These are phyloP conservation scores for Cyberlindnera mycetangii DNA, from an alignment of 805 yeast genomes.

Conservation along the genomic window DNA sequence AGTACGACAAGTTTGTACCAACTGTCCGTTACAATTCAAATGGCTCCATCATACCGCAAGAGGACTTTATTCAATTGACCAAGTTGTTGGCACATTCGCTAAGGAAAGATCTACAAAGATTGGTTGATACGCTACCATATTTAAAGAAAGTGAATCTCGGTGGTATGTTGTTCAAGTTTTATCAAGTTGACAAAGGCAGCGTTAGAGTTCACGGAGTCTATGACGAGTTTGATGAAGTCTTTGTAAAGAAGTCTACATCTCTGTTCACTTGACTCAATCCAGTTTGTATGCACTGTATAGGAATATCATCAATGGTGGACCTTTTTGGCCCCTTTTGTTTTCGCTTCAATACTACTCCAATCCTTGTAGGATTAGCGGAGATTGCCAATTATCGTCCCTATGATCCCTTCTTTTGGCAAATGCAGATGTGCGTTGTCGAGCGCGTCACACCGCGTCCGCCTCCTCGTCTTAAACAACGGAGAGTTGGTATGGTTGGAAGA, in stretches of 20 bases:
- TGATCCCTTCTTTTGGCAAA: too few relatives aligned
- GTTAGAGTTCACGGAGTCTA: conserved; percentile 22
- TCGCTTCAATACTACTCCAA: too few relatives aligned
- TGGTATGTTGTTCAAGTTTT: conserved; percentile 25
- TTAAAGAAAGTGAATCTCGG: conserved; percentile 28
- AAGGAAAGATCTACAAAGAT: conserved; percentile 18
- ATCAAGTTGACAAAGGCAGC: background rate
- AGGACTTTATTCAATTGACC: conserved; percentile 20
- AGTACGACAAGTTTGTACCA: conserved; percentile 23
- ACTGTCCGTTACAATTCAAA: conserved; percentile 15
- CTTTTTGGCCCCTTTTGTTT: too few relatives aligned
- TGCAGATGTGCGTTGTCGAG: too few relatives aligned
- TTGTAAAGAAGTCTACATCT: background rate
- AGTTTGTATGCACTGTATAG: too few relatives aligned
- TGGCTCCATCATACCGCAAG: conserved; percentile 15
- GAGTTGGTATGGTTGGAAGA: too few relatives aligned
- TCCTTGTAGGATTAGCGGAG: too few relatives aligned
- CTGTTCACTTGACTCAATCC: background rate
- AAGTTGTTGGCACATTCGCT: conserved; percentile 25
- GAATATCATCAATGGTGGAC: too few relatives aligned
- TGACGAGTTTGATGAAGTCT: conserved; percentile 26
- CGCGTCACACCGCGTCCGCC: too few relatives aligned
- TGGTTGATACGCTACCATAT: conserved; percentile 14
- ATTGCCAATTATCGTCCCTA: too few relatives aligned
- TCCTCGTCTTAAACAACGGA: too few relatives aligned